Percentiles rank a stretch among this genome's conserved stretches.
These are phyloP conservation scores for Lentinula detonsa DNA, from an alignment of 768 basidiomycete genomes.

Conservation along the genomic window DNA sequence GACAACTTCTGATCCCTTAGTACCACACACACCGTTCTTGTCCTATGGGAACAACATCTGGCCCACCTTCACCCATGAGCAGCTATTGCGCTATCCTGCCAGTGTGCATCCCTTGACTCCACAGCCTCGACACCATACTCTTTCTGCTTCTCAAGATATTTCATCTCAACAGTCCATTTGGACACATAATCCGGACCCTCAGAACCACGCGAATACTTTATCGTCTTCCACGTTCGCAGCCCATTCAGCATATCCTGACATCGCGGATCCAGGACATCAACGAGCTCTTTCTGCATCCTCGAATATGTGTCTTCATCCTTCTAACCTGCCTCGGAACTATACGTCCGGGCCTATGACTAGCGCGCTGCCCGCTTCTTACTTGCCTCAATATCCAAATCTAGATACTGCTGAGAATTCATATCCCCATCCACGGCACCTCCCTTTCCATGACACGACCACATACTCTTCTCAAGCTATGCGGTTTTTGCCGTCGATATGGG, in stretches of 20 bases:
- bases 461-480: conserved; percentile 20
- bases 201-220: background rate
- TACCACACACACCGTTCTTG: conserved; percentile 48
- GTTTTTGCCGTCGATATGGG: conserved; percentile 28
- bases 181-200: background rate
- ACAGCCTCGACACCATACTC: background rate
- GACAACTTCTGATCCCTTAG: conserved; percentile 20
- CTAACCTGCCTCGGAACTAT: background rate
- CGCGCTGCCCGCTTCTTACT: background rate
- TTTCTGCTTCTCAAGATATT: conserved; percentile 4
- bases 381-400: background rate
- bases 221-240: background rate
- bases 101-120: background rate
- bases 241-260: background rate
- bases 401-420: conserved; percentile 7
- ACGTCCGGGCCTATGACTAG: background rate
- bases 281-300: background rate
- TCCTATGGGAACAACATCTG: conserved; percentile 54
- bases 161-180: background rate
- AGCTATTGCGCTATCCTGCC: conserved; percentile 19
- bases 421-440: conserved; percentile 19
- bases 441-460: conserved; percentile 23
- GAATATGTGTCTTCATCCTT: background rate
- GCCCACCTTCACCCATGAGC: conserved; percentile 54
- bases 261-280: background rate